Conservation (phyloP, 164 flowering plant genomes). For the Cinnamomum micranthum region DNA sequence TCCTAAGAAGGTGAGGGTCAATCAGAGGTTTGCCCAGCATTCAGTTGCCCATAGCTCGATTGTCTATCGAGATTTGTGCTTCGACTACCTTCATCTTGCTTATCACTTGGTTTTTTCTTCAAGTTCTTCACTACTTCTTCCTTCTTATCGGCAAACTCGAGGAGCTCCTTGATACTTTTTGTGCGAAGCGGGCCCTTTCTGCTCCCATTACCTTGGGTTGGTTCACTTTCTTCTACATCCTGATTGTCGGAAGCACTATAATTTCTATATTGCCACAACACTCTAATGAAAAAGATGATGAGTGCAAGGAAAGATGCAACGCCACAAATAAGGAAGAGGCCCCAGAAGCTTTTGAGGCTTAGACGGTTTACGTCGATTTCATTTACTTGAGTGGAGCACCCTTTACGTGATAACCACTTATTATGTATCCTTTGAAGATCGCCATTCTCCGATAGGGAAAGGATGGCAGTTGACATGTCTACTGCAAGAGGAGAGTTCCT, state of each 20-base stretch:
- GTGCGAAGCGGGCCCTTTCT: constrained; percentile 17
- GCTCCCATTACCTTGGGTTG: background rate
- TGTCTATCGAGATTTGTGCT: too few relatives aligned
- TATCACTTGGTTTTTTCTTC: constrained; percentile 25
- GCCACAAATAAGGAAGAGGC: constrained; percentile 82
- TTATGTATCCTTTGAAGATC: constrained; percentile 75
- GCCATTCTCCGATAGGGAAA: constrained; percentile 78
- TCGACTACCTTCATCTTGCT: background rate
- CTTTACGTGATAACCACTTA: constrained; percentile 49
- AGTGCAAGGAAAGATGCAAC: constrained; percentile 60
- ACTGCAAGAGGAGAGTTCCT: constrained; percentile 89
- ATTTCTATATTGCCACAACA: constrained; percentile 44
- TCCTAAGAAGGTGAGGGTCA: too few relatives aligned
- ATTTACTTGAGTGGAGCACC: constrained; percentile 37
- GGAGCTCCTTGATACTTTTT: constrained; percentile 27
- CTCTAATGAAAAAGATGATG: constrained; percentile 39
- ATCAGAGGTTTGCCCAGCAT: too few relatives aligned
- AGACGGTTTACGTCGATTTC: constrained; percentile 42
- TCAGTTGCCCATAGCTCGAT: too few relatives aligned
- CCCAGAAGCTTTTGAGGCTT: constrained; percentile 82
- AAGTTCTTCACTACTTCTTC: constrained; percentile 34
- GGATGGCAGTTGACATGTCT: constrained; percentile 88
- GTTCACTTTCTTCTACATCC: background rate
- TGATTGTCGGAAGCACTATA: constrained; percentile 31
- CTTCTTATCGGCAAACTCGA: constrained; percentile 57